Evolutionary conservation across 345 rosid species (phyloP), one percentile per base, ranked within the genome.

Genomic region (Kernera saxatilis): DNA sequence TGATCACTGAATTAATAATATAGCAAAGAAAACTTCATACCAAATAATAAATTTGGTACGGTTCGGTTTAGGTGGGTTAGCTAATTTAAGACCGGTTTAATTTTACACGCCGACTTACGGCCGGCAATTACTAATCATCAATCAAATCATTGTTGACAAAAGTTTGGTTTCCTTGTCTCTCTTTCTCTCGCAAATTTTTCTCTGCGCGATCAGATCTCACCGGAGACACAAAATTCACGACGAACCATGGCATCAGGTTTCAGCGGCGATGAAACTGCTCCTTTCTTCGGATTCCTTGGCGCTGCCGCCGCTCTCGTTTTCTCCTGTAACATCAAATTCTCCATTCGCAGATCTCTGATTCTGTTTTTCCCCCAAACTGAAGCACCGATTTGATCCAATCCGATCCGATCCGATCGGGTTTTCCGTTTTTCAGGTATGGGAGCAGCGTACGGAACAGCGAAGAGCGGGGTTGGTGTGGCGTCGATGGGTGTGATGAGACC

Each of bases 401-500:
- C 7, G 17, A 21, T 36, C 52, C 1, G 69, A 33, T 44, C 52
- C 3, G 48, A 67, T 58, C 33, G 36, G 45, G n/a, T 39, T n/a
- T 1, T 3, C 36, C 5, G 5, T 39, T 44, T 23, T 49, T 2
- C 56, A 86, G 93, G 93, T 59, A 88, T 88, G 94, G 94, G 94
- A 74, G 92, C 92, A 4, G 92, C 95, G 13, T 88, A 88, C 43
- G 92, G 92, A 18, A 88, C 92, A 11, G 92, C 89, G 7, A 89
- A 87, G 86, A 89, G 96, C 63, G 93, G 96, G 23, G 93, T 87
- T 1, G 96, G 93, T 0, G 91, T 89, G 72, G 96, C 91, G 35
- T 89, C 91, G 5, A 87, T 89, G 91, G 96, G 93, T 35, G 96
- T 89, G 71, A 89, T 89, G 96, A 83, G 96, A 81, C 93, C 93